Conservation (phyloP, 1,139 yeast species). For the Kurtzmaniella quercitrusa region DNA sequence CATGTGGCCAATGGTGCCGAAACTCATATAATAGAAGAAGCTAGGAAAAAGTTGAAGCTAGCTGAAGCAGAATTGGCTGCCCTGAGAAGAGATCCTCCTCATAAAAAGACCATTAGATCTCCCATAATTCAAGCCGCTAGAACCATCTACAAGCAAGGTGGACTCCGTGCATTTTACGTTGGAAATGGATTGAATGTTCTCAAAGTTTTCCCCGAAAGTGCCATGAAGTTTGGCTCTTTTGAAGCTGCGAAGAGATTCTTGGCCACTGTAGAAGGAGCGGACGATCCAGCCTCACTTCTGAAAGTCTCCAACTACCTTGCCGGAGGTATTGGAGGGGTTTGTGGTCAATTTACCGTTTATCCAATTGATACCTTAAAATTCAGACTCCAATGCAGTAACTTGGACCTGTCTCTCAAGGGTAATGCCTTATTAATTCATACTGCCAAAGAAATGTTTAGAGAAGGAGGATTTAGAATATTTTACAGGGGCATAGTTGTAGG, state of each 20-base stretch:
- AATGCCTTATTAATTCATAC: constrained; percentile 58
- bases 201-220: constrained; percentile 95
- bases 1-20: constrained; percentile 35
- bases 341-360: constrained; percentile 86
- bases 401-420: constrained; percentile 58
- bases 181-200: constrained; percentile 93
- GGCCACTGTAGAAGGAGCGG: constrained; percentile 73
- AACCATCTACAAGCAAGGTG: constrained; percentile 85
- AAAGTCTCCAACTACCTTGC: constrained; percentile 78
- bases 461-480: constrained; percentile 75
- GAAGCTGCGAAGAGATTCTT: constrained; percentile 78
- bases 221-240: constrained; percentile 95
- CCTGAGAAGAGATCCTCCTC: constrained; percentile 16
- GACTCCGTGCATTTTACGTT: constrained; percentile 80
- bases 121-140: constrained; percentile 78
- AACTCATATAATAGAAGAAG: constrained; percentile 34
- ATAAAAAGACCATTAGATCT: constrained; percentile 47
- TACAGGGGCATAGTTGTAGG: constrained; percentile 89
- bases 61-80: constrained; percentile 18
- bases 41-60: constrained; percentile 24
- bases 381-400: constrained; percentile 72
- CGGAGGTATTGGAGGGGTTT: constrained; percentile 95
- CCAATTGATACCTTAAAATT: constrained; percentile 96
- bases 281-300: constrained; percentile 69
- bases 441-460: constrained; percentile 69